phyloP scores from a whole-genome alignment of 768 basidiomycete species.

The Chalciporus pseudorubinellus region DNA sequence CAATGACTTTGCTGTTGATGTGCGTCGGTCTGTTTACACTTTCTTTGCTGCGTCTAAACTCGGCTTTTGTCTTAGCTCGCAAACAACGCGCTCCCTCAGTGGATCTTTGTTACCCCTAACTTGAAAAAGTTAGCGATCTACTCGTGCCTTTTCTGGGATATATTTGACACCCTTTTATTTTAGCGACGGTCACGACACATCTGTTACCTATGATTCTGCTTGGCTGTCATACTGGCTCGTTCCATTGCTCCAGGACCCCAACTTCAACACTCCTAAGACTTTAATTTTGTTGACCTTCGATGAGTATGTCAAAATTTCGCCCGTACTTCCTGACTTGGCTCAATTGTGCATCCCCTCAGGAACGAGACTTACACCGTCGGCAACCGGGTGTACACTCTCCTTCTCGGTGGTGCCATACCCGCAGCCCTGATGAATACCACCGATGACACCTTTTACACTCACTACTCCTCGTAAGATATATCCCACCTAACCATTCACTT shows the following conservation, averaged over 20 bases:
- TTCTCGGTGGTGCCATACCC: conserved; percentile 47
- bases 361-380: conserved; percentile 32
- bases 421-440: conserved; percentile 39
- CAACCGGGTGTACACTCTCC: conserved; percentile 46
- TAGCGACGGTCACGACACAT: conserved; percentile 61
- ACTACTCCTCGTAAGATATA: conserved; percentile 44
- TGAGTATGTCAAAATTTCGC: conserved; percentile 38
- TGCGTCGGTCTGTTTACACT: conserved; percentile 16
- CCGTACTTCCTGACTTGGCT: neutral
- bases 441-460: conserved; percentile 55
- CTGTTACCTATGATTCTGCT: conserved; percentile 44
- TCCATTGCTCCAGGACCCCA: conserved; percentile 46
- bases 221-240: conserved; percentile 52
- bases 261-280: conserved; percentile 54
- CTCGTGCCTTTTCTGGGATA: neutral
- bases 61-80: conserved; percentile 19
- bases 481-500: neutral
- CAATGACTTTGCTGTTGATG: conserved; percentile 58
- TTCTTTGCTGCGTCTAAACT: neutral
- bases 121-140: conserved; percentile 28
- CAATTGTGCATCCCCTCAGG: conserved; percentile 6
- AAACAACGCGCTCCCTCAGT: conserved; percentile 49
- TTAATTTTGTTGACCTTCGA: conserved; percentile 63
- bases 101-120: conserved; percentile 62
- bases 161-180: conserved; percentile 9